These are phyloP conservation scores for Mortierella polycephala DNA, from an alignment of 371 early-diverging fungal genomes.

Conservation along the genomic window DNA sequence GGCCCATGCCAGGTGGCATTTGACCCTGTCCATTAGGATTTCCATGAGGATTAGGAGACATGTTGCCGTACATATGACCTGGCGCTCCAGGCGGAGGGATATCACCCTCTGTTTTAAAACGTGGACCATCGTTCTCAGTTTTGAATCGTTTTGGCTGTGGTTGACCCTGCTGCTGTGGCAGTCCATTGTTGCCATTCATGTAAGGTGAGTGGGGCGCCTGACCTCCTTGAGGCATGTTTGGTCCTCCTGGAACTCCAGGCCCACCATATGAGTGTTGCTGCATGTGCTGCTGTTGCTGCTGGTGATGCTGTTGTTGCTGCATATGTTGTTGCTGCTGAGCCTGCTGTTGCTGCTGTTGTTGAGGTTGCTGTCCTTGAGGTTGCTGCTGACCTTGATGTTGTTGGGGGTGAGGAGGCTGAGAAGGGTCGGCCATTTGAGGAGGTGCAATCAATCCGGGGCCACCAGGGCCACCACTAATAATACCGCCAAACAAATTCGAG, in stretches of 20 bases:
- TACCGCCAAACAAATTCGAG: slow-evolving; percentile 56
- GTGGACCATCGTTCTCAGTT: slow-evolving; percentile 33
- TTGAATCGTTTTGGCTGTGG: slow-evolving; percentile 42
- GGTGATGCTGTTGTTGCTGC: slow-evolving; percentile 31
- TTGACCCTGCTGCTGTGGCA: slow-evolving; percentile 31
- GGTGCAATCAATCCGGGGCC: slow-evolving; percentile 56
- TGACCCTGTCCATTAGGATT: slow-evolving; percentile 32
- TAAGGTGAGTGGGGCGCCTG: slow-evolving; percentile 45
- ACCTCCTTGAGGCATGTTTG: slow-evolving; percentile 36
- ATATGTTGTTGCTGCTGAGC: slow-evolving; percentile 24
- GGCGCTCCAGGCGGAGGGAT: slow-evolving; percentile 39
- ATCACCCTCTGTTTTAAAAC: slow-evolving; percentile 36
- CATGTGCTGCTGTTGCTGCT: slow-evolving; percentile 31
- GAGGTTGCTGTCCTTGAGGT: slow-evolving; percentile 35
- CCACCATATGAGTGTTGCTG: slow-evolving; percentile 40
- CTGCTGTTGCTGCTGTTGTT: slow-evolving; percentile 40
- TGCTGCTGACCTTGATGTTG: slow-evolving; percentile 37
- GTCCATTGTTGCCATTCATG: slow-evolving; percentile 33
- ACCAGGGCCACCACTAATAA: slow-evolving; percentile 55
- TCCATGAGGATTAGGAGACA: slow-evolving; percentile 50
- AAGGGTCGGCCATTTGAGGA: slow-evolving; percentile 59
- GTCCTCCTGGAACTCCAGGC: slow-evolving; percentile 18
- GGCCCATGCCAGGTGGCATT: slow-evolving; percentile 27
- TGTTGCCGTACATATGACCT: slow-evolving; percentile 50
- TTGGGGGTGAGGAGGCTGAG: slow-evolving; percentile 54